Conservation (phyloP, 2,329 filamentous ascomycete genomes). For the Massarina eburnea region DNA sequence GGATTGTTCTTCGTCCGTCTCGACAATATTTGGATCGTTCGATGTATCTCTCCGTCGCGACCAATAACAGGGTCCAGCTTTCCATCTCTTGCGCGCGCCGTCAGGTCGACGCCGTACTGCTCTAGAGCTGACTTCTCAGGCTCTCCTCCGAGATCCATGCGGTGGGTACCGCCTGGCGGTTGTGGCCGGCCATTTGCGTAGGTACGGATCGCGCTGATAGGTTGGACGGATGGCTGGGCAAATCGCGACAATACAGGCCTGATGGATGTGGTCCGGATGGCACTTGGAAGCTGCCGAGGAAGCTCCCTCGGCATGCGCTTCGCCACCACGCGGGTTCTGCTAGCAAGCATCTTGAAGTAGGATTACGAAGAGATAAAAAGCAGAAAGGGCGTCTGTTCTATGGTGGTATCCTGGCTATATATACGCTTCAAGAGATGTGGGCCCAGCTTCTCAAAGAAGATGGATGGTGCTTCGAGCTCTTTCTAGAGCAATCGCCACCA, state of each 20-base stretch:
- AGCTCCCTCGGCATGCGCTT: slow-evolving; percentile 34
- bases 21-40: slow-evolving; percentile 92
- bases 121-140: slow-evolving; percentile 84
- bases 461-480: slow-evolving; percentile 17
- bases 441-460: slow-evolving; percentile 2
- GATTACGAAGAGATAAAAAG: neutral
- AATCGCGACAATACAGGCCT: slow-evolving; percentile 24
- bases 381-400: slow-evolving; percentile 5
- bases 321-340: slow-evolving; percentile 36
- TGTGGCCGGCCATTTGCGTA: slow-evolving; percentile 69
- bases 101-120: slow-evolving; percentile 88
- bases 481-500: slow-evolving; percentile 11
- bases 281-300: slow-evolving; percentile 15
- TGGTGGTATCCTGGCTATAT: slow-evolving; percentile 26
- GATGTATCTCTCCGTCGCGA: slow-evolving; percentile 84
- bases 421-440: neutral
- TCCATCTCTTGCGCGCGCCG: slow-evolving; percentile 78
- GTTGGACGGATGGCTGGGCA: slow-evolving; percentile 31
- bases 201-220: slow-evolving; percentile 49
- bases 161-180: slow-evolving; percentile 88
- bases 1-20: slow-evolving; percentile 95
- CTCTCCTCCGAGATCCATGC: slow-evolving; percentile 82
- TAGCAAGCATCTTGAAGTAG: slow-evolving; percentile 36
- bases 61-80: slow-evolving; percentile 97
- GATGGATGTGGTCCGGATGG: slow-evolving; percentile 19